Conservation (phyloP, 148 eudicot genomes). For the Rhododendron williamsianum region DNA sequence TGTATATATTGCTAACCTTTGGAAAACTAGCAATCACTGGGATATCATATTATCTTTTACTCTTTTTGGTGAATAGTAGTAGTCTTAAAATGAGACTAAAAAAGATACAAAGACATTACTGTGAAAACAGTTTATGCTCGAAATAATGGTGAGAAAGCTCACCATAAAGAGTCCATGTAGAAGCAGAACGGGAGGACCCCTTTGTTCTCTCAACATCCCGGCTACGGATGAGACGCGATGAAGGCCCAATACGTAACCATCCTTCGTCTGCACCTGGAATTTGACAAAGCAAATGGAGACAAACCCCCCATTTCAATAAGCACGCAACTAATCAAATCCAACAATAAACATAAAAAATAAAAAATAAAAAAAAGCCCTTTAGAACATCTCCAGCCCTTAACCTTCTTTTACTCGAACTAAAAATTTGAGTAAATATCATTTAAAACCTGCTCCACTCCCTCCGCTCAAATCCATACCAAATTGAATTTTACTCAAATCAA, state of each 20-base stretch:
- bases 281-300: neutral
- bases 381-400: neutral
- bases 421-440: neutral
- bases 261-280: constrained; percentile 63
- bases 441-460: neutral
- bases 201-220: constrained; percentile 18
- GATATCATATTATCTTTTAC: neutral
- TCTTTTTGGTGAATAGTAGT: neutral
- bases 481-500: neutral
- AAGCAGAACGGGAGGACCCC: constrained; percentile 68
- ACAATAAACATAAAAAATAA: neutral
- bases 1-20: neutral
- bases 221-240: constrained; percentile 62
- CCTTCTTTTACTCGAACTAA: neutral
- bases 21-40: neutral
- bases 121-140: neutral
- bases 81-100: neutral
- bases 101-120: neutral
- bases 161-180: constrained; percentile 91
- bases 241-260: constrained; percentile 72
- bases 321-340: neutral
- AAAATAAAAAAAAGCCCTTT: neutral
- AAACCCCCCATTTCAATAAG: neutral
- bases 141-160: neutral
- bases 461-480: neutral